Evolutionary conservation across 768 basidiomycete genomes (phyloP).

Genomic region (Neoboletus subvelutipes): DNA sequence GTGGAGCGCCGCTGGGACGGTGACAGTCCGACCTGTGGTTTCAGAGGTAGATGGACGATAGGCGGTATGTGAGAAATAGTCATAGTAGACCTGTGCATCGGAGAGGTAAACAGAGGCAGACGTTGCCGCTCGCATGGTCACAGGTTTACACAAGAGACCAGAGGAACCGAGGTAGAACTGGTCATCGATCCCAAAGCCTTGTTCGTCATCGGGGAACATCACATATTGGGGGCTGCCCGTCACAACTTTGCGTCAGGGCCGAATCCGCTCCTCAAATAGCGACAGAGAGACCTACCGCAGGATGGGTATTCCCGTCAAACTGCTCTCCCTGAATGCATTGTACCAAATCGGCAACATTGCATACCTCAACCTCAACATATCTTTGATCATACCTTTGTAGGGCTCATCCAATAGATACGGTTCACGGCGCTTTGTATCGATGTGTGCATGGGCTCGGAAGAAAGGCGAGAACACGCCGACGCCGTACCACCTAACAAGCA

Average conservation of each 20-base stretch:
- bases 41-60: constrained; percentile 56
- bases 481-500: constrained; percentile 97
- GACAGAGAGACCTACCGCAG: constrained; percentile 54
- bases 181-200: constrained; percentile 88
- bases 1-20: constrained; percentile 75
- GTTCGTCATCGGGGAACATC: constrained; percentile 84
- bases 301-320: constrained; percentile 77
- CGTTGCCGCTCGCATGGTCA: constrained; percentile 69
- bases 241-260: not conserved
- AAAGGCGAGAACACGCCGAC: constrained; percentile 94
- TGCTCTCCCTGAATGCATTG: constrained; percentile 92
- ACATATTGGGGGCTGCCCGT: constrained; percentile 88
- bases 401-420: constrained; percentile 92
- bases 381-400: constrained; percentile 77
- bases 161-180: constrained; percentile 91
- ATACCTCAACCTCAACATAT: constrained; percentile 81
- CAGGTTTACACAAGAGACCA: constrained; percentile 89
- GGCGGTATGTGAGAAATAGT: constrained; percentile 76
- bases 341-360: constrained; percentile 92
- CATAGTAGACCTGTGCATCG: constrained; percentile 92
- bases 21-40: constrained; percentile 60
- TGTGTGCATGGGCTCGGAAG: constrained; percentile 97
- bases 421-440: constrained; percentile 96
- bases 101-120: constrained; percentile 79
- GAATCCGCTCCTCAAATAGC: not conserved